A percentile compares a stretch with the other conserved stretches of the same genome.
These are phyloP conservation scores for Vaccinium darrowii DNA, from an alignment of 148 eudicot species.

Conservation along the genomic window DNA sequence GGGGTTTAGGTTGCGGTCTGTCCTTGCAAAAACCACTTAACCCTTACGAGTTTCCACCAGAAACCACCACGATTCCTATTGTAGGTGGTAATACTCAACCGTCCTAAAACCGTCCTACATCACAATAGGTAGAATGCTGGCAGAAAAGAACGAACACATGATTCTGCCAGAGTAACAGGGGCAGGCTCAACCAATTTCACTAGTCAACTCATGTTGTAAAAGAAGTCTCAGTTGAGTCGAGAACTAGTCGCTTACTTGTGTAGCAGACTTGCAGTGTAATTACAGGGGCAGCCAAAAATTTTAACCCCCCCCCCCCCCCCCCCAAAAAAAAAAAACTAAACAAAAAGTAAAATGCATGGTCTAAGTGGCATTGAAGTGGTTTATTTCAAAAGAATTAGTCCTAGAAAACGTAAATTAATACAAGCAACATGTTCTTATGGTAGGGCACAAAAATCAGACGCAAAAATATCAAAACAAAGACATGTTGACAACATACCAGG, in stretches of 20 bases:
- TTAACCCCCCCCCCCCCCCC: not conserved
- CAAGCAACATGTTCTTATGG: not conserved
- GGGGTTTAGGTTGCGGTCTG: no score
- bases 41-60: no score
- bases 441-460: not conserved
- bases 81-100: no score
- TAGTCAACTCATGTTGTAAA: not conserved
- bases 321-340: not conserved
- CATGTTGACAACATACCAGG: constrained; percentile 57
- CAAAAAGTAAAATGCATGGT: not conserved
- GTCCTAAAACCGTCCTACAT: no score
- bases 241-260: not conserved
- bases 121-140: not conserved
- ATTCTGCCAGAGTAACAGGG: not conserved
- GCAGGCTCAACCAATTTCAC: not conserved
- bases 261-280: not conserved
- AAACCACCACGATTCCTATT: no score
- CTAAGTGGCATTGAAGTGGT: not conserved
- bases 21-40: no score
- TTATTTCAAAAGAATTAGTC: not conserved
- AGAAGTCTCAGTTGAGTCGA: not conserved
- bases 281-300: not conserved
- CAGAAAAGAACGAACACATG: not conserved
- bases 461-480: not conserved
- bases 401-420: not conserved